A percentile compares a stretch with the other conserved stretches of the same genome.
Evolutionary conservation across 768 basidiomycete species (phyloP).

Genomic region (Leucocoprinus sp.): DNA sequence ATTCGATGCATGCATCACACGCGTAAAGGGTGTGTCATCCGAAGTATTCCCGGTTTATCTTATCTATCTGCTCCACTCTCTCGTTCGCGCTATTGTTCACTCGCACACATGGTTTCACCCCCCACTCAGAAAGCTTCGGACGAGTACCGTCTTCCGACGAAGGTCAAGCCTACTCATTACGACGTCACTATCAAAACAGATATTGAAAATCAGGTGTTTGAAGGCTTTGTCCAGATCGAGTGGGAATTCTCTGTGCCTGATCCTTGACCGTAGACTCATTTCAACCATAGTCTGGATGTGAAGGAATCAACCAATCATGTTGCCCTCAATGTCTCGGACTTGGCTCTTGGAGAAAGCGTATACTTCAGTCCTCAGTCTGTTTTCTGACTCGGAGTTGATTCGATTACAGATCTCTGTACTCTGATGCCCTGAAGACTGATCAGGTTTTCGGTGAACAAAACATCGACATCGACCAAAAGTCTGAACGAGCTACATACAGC

Average conservation of each 20-base stretch:
- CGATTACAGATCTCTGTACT: conserved; percentile 35
- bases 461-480: conserved; percentile 55
- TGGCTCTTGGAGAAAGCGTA: conserved; percentile 51
- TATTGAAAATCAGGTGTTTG: conserved; percentile 65
- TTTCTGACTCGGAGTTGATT: background rate
- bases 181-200: conserved; percentile 76
- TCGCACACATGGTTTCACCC: conserved; percentile 20
- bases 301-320: conserved; percentile 50
- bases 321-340: conserved; percentile 55
- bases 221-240: conserved; percentile 71
- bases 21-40: conserved; percentile 6
- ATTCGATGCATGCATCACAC: conserved; percentile 4
- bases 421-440: conserved; percentile 42
- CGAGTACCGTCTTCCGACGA: conserved; percentile 55
- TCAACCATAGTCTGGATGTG: conserved; percentile 48
- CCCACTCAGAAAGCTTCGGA: conserved; percentile 18
- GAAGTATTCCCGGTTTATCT: conserved; percentile 8
- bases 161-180: conserved; percentile 69
- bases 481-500: conserved; percentile 57
- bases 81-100: conserved; percentile 1
- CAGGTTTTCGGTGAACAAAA: conserved; percentile 36
- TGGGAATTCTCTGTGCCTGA: conserved; percentile 21
- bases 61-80: conserved; percentile 1
- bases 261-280: background rate
- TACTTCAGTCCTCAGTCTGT: conserved; percentile 13